A percentile compares a stretch with the other conserved stretches of the same genome.
Conservation (phyloP, 1,284 basidiomycete species). For the Austropuccinia psidii region DNA sequence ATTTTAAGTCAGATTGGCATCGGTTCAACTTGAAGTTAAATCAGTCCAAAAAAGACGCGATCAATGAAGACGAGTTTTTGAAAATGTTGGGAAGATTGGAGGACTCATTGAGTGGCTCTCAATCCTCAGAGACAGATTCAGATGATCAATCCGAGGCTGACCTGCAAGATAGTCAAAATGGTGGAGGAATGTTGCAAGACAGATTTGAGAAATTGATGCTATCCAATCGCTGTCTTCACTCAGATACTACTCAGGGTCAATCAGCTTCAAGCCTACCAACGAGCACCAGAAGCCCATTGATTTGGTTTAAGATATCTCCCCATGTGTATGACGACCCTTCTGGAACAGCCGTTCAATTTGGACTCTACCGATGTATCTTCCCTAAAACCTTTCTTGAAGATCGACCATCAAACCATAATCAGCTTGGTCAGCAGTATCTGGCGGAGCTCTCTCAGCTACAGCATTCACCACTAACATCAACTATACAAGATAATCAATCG, state of each 20-base stretch:
- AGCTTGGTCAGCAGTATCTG: not conserved
- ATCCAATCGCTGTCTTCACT: conserved; percentile 40
- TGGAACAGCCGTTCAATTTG: conserved; percentile 3
- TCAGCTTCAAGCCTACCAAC: not conserved
- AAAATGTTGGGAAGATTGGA: not conserved
- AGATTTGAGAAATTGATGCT: conserved; percentile 40
- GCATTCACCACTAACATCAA: not conserved
- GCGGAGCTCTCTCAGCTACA: not conserved
- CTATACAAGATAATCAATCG: not conserved
- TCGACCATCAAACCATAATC: not conserved
- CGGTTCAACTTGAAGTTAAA: conserved; percentile 79
- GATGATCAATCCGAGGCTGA: conserved; percentile 22
- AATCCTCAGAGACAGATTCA: not conserved
- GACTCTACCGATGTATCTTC: conserved; percentile 29
- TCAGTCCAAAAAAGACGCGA: not conserved
- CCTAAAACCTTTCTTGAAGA: not conserved
- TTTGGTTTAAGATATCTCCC: conserved; percentile 11
- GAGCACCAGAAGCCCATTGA: not conserved
- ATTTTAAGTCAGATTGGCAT: conserved; percentile 96
- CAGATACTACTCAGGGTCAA: conserved; percentile 10
- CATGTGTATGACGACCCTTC: not conserved
- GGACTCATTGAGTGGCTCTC: conserved; percentile 19
- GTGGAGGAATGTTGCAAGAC: not conserved
- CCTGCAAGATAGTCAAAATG: conserved; percentile 35
- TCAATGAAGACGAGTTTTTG: not conserved